Percentiles rank a stretch among this genome's conserved stretches.
Conservation (phyloP, 108 stramenopile species). For the Fistulifera solaris region DNA sequence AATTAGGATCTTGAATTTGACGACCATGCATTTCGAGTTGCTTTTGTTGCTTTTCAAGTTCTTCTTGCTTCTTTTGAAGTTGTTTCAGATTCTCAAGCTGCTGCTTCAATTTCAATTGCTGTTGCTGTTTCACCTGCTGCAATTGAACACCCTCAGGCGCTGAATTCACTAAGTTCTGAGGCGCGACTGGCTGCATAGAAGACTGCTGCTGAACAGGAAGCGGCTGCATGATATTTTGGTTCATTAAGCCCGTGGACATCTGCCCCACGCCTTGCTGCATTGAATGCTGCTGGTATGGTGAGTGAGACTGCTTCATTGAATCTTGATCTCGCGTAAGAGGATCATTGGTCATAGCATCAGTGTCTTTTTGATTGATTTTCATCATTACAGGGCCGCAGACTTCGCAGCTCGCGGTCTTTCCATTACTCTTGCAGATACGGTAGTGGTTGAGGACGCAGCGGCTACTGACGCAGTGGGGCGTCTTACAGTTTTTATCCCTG, state of each 20-base stretch:
- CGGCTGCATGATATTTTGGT: background rate
- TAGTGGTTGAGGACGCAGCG: constrained; percentile 74
- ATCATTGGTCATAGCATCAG: constrained; percentile 13
- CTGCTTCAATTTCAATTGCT: constrained; percentile 18
- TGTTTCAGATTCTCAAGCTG: constrained; percentile 27
- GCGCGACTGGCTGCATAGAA: too few species aligned
- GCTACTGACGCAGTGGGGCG: constrained; percentile 66
- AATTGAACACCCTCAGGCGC: constrained; percentile 20
- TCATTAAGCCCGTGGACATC: constrained; percentile 7
- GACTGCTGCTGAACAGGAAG: too few species aligned
- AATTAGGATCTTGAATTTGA: constrained; percentile 18
- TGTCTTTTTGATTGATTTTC: constrained; percentile 35
- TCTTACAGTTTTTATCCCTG: constrained; percentile 63
- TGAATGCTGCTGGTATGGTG: background rate
- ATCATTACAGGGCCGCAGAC: constrained; percentile 71
- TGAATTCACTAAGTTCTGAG: too few species aligned
- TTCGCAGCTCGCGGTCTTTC: constrained; percentile 50
- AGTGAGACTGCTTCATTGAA: background rate
- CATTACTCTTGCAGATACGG: constrained; percentile 56
- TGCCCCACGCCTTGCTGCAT: background rate
- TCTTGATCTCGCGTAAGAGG: constrained; percentile 9
- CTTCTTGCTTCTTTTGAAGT: constrained; percentile 22
- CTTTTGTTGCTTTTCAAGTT: constrained; percentile 22
- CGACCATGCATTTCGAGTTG: constrained; percentile 25
- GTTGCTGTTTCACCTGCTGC: constrained; percentile 42